phyloP scores from a whole-genome alignment of 2,329 filamentous ascomycete genomes.

The Beauveria sp. region DNA sequence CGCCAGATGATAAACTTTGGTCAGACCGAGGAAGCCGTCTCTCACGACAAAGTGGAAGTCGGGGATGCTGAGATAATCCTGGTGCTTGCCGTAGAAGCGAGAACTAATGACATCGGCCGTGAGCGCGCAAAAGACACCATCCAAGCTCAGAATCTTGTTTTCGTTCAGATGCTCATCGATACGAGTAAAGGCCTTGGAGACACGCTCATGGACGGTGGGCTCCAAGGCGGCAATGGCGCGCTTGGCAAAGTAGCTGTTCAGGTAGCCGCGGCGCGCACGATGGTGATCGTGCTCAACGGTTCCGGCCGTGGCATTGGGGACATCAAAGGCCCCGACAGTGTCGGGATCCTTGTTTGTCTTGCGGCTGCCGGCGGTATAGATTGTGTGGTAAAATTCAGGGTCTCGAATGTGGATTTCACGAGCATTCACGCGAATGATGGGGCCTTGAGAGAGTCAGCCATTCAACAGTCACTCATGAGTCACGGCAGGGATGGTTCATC shows the following conservation, averaged over 20 bases:
- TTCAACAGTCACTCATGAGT: too few relatives aligned
- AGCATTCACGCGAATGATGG: slow-evolving; percentile 23
- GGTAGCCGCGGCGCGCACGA: not conserved
- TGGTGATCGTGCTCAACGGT: slow-evolving; percentile 8
- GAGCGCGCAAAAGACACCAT: not conserved
- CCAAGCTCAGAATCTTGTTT: not conserved
- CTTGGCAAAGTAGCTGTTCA: slow-evolving; percentile 14
- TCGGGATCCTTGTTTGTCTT: slow-evolving; percentile 8
- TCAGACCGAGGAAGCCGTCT: not conserved
- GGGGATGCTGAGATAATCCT: not conserved
- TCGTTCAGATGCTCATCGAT: not conserved
- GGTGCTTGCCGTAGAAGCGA: not conserved
- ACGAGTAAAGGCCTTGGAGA: not conserved
- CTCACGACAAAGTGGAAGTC: not conserved
- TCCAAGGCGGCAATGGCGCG: not conserved
- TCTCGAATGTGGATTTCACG: slow-evolving; percentile 21
- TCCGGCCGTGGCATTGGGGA: not conserved
- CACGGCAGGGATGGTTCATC: too few relatives aligned
- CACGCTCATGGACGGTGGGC: not conserved
- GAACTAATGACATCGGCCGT: slow-evolving; percentile 6
- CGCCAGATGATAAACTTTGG: not conserved
- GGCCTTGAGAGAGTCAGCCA: slow-evolving; percentile 14
- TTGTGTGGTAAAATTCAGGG: slow-evolving; percentile 16
- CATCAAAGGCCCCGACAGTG: not conserved
- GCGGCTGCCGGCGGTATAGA: slow-evolving; percentile 12